Base-by-base conservation (phyloP, 495 filamentous ascomycete species). In the Sabuloglossum arenarium region DNA sequence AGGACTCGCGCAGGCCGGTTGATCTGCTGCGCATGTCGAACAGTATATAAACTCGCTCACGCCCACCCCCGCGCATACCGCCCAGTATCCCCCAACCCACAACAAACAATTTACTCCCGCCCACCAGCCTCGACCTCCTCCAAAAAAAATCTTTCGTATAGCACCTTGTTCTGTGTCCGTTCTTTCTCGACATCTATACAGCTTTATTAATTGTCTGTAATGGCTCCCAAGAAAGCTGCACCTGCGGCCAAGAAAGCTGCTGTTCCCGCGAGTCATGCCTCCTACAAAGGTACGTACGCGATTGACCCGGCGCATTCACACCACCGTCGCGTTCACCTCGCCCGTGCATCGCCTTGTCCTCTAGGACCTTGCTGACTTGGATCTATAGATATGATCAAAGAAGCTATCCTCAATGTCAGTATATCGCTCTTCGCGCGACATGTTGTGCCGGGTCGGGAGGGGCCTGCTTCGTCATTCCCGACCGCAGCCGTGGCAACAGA, bases 161-260 rank as follows among this genome's bases (percentile, higher is more conserved):
- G 27, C 25, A n/a, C 51, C 27, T 37, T 19, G 19, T 6, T 29
- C 9, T 19, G 27, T 25, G 8, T 30, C n/a, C 6, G 16, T 9
- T 29, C 1, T 16, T 21, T 53, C 10, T 53, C 10, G n/a, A 11
- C 10, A 10, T 34, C 5, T 42, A 24, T 6, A 9, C 25, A 14
- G 34, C 9, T 19, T 55, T 16, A 3, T 28, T 39, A 39, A 54
- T 23, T 25, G 19, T 37, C 9, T 28, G 5, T 62, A 66, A 81
- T 81, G 79, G 69, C 78, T 76, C 76, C 79, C 67, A 81, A 81
- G 75, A 81, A 81, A 71, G 66, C 75, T 60, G 68, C 65, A 59
- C 62, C 68, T 45, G 65, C 70, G 27, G 60, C 73, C 61, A 78
- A 78, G 75, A 62, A 69, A 10, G 46, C 69, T 47, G 68, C 68